Percentiles rank a stretch among this genome's conserved stretches.
These are phyloP conservation scores for Microsporum audouinii DNA, from an alignment of 2,329 filamentous ascomycete species.

Conservation along the genomic window DNA sequence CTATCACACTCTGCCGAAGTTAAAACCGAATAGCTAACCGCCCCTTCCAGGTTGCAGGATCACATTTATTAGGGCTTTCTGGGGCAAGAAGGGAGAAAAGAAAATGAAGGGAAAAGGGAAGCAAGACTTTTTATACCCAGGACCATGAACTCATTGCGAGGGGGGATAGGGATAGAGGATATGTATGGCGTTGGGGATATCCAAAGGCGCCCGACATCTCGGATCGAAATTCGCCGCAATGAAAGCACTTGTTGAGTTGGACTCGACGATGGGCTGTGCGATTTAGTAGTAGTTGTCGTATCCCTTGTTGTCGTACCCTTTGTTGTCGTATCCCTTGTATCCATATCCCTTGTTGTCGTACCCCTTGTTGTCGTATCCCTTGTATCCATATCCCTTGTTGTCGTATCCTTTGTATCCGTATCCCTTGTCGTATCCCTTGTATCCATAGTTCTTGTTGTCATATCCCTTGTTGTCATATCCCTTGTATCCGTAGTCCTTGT, in stretches of 20 bases:
- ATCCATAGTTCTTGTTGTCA: not conserved
- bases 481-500: not conserved
- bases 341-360: not conserved
- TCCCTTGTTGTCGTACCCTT: not conserved
- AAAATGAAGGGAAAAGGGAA: not conserved
- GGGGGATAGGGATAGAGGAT: not conserved
- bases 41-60: not conserved
- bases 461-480: not conserved
- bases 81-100: not conserved
- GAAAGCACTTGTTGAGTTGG: not conserved
- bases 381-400: not conserved
- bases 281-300: not conserved
- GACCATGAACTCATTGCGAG: not conserved
- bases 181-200: not conserved
- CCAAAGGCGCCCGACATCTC: not conserved
- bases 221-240: not conserved
- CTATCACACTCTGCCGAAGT: not conserved
- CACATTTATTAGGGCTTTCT: not conserved
- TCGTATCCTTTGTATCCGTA: not conserved
- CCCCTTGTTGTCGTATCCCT: not conserved
- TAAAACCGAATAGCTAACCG: not conserved
- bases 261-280: not conserved
- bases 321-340: not conserved
- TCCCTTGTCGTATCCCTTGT: not conserved
- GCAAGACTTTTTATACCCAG: not conserved